Evolutionary conservation across 176 grass and related monocot species (phyloP), one percentile per base, ranked within the genome.

Genomic region (Carex littledalei): DNA sequence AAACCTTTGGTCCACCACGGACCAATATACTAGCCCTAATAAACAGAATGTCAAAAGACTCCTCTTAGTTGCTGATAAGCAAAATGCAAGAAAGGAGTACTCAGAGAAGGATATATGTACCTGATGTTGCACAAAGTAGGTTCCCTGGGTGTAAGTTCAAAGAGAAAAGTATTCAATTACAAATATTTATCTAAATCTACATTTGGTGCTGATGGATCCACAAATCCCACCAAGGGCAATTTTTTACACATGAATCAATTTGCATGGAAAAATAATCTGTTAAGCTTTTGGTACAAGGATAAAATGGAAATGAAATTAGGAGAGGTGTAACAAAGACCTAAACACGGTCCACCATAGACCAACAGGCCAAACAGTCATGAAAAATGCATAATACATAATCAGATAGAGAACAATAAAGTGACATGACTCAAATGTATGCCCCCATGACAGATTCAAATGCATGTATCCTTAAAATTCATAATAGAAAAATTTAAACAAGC

Each of bases 61-160:
- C 34, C 71, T 50, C 61, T 83, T 66, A 59, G 29, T 47, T 45
- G 17, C 80, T 66, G 41, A 83, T 52, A 53, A 13, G 61, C 39
- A 83, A 52, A 52, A 83, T 83, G 61, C 65, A 29, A 26, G 43
- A 67, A 67, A 83, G 20, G 62, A 83, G 18, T 68, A 49, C 41
- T 26, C 41, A 84, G 49, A 68, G 50, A 84, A 67, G 43, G 29
- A 84, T 68, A 84, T 68, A 69, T 84, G 22, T 84, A 66, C 65
- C 81, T 66, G 81, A 66, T 66, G 50, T 84, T 64, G 65, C 65
- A 53, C 68, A 52, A 66, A 50, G 62, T 52, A 84, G 13, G 52
- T 78, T 78, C 74, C 74, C 74, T 78, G 74, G 52, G 50, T 68
- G 65, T 68, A 54, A 83, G 45, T 66, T 66, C 81, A 84, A 84